These are phyloP conservation scores for Iodosphaeria phyllophila DNA, from an alignment of 2,329 filamentous ascomycete species.

Conservation along the genomic window DNA sequence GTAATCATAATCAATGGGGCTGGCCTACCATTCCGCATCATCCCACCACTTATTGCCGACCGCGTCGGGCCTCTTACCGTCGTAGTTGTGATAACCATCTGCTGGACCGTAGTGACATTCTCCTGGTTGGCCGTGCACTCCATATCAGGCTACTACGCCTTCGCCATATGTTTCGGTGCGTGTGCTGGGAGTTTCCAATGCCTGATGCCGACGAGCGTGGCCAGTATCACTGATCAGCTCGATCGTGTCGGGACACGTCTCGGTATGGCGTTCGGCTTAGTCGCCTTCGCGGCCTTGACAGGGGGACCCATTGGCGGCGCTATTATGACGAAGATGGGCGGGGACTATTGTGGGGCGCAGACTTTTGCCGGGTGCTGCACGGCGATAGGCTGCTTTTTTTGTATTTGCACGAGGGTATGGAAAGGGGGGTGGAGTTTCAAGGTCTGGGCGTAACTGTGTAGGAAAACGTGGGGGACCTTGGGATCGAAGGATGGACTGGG, in stretches of 20 bases:
- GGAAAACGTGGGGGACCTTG: no score
- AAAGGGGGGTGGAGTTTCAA: no score
- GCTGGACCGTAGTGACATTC: conserved; percentile 15
- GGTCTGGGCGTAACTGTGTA: no score
- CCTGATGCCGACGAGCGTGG: conserved; percentile 18
- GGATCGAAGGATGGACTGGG: no score
- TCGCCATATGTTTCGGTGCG: conserved; percentile 16
- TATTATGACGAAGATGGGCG: conserved; percentile 10
- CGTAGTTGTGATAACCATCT: conserved; percentile 10
- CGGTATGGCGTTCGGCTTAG: conserved; percentile 21
- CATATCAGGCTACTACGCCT: conserved; percentile 16
- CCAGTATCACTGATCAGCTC: conserved; percentile 19
- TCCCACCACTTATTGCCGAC: conserved; percentile 17
- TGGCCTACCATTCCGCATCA: conserved; percentile 17
- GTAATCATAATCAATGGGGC: conserved; percentile 21
- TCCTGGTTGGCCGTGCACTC: conserved; percentile 19
- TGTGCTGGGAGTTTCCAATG: conserved; percentile 18
- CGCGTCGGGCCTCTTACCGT: conserved; percentile 18
- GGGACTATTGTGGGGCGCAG: conserved; percentile 11
- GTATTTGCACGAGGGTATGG: no score
- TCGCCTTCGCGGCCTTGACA: conserved; percentile 18
- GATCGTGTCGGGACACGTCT: conserved; percentile 20
- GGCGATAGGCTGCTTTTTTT: no score
- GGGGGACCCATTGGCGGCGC: conserved; percentile 21
- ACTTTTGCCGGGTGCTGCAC: conserved; percentile 13